Percentiles rank a stretch among this genome's conserved stretches.
Evolutionary conservation across 1,139 yeast species (phyloP).

Genomic region (Pichia sp.): DNA sequence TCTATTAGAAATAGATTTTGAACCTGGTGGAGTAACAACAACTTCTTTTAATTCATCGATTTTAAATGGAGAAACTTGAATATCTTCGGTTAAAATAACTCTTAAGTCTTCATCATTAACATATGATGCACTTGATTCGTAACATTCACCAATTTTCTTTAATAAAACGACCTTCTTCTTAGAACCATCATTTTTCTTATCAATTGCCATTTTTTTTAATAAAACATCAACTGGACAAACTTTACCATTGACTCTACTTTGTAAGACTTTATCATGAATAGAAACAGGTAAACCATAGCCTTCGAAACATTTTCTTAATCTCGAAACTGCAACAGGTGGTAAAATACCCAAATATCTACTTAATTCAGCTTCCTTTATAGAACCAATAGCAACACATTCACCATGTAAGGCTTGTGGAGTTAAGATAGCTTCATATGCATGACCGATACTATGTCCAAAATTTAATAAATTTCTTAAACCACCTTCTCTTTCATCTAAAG

Average conservation of each 20-base stretch:
- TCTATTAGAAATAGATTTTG: conserved; percentile 92
- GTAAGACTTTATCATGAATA: conserved; percentile 66
- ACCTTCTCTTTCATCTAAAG: conserved; percentile 92
- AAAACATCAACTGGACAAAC: conserved; percentile 67
- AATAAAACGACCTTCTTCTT: conserved; percentile 82
- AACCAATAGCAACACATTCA: conserved; percentile 94
- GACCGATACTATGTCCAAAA: conserved; percentile 97
- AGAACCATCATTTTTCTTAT: conserved; percentile 91
- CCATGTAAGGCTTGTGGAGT: conserved; percentile 97
- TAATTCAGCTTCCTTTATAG: conserved; percentile 90
- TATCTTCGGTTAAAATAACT: conserved; percentile 80
- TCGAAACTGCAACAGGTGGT: conserved; percentile 90
- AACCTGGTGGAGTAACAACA: conserved; percentile 82
- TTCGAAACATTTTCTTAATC: conserved; percentile 73
- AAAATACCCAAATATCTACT: conserved; percentile 84
- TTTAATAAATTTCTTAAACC: conserved; percentile 87
- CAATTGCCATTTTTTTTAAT: conserved; percentile 84
- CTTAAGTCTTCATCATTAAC: conserved; percentile 76
- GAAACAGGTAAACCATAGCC: conserved; percentile 85
- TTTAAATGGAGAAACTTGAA: conserved; percentile 54
- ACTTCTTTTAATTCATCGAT: conserved; percentile 38
- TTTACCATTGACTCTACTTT: conserved; percentile 61
- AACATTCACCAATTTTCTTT: conserved; percentile 80
- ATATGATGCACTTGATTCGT: conserved; percentile 81
- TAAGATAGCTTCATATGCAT: conserved; percentile 93